These are phyloP conservation scores for Rhodamnia argentea DNA, from an alignment of 345 rosid species.

Conservation along the genomic window DNA sequence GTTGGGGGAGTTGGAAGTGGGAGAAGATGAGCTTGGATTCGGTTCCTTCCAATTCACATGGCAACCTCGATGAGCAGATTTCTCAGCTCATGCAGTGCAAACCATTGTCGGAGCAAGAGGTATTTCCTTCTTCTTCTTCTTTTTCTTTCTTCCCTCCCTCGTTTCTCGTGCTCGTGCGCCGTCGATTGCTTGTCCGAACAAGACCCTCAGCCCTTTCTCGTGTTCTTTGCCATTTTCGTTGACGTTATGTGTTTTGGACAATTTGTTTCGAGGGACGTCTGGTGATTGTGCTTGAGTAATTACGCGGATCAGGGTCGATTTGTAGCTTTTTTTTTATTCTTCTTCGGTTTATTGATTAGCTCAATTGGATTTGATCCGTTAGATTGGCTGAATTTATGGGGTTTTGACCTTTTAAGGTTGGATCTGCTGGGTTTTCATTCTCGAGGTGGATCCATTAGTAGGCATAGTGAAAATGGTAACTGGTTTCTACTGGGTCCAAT, in stretches of 20 bases:
- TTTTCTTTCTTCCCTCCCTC: neutral
- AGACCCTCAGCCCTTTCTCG: neutral
- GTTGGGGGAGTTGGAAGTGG: neutral
- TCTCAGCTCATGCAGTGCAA: constrained; percentile 88
- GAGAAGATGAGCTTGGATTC: constrained; percentile 59
- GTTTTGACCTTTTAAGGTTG: neutral
- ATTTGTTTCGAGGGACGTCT: neutral
- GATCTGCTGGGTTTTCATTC: neutral
- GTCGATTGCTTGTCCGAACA: neutral
- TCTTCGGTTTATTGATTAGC: neutral
- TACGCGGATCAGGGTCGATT: neutral
- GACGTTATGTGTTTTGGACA: neutral
- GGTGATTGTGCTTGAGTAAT: neutral
- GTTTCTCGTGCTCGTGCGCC: neutral
- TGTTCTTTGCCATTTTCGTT: neutral
- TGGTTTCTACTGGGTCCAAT: neutral
- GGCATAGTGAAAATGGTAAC: neutral
- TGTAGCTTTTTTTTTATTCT: neutral
- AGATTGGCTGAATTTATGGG: neutral
- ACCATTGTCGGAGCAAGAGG: constrained; percentile 82
- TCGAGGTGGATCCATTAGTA: neutral
- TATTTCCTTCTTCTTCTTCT: neutral
- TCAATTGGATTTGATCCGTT: neutral
- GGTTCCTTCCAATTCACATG: constrained; percentile 42
- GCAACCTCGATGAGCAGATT: constrained; percentile 78